Evolutionary conservation across 106 monocot genomes (phyloP).

Genomic region (Dendrobium chrysotoxum): DNA sequence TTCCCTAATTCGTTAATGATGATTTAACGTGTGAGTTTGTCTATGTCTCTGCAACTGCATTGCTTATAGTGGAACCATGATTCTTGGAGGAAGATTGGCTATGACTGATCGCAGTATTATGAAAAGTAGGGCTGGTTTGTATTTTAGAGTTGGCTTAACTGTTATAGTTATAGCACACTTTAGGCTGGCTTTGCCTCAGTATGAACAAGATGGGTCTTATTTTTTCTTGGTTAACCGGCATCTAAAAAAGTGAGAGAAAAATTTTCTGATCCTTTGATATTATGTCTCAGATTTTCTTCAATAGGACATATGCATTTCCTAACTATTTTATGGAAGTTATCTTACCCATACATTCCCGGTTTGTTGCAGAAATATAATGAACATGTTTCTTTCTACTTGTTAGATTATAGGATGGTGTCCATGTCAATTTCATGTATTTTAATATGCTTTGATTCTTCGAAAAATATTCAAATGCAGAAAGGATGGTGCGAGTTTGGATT

Average conservation of each 20-base stretch:
- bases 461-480: neutral
- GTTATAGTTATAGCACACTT: neutral
- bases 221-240: neutral
- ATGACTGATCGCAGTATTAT: neutral
- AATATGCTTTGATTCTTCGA: neutral
- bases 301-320: neutral
- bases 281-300: neutral
- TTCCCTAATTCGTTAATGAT: neutral
- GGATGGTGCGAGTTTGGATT: neutral
- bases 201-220: neutral
- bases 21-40: neutral
- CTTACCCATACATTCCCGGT: neutral
- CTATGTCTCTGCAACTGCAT: neutral
- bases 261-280: neutral
- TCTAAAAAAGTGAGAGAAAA: neutral
- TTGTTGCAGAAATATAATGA: neutral
- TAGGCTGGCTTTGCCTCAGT: neutral
- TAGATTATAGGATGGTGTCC: neutral
- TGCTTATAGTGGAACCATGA: neutral
- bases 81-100: neutral
- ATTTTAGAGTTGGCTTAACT: neutral
- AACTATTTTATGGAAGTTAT: neutral
- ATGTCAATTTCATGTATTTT: neutral
- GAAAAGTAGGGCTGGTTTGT: neutral
- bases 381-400: neutral